Percentiles rank a stretch among this genome's conserved stretches.
These are phyloP conservation scores for Talaromyces trachyspermus DNA, from an alignment of 495 filamentous ascomycete species.

Conservation along the genomic window DNA sequence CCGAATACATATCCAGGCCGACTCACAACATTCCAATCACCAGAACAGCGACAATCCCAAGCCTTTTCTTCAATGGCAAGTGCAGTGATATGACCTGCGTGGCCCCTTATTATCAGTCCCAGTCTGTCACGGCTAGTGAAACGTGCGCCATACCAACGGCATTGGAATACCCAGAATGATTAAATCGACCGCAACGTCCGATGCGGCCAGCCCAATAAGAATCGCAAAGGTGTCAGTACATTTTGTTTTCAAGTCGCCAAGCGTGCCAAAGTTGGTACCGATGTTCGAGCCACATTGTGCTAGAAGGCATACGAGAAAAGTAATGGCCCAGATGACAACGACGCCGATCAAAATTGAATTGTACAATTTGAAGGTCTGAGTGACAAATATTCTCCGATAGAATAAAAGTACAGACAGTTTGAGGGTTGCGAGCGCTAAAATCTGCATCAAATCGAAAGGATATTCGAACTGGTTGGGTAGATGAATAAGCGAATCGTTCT, in stretches of 20 bases:
- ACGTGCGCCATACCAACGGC: slow-evolving; percentile 5
- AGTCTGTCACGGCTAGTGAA: neutral
- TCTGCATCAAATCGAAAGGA: neutral
- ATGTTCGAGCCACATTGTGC: slow-evolving; percentile 9
- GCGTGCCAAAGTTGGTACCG: slow-evolving; percentile 7
- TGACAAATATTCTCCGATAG: slow-evolving; percentile 14
- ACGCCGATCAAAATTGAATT: slow-evolving; percentile 4
- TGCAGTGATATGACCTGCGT: neutral
- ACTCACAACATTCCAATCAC: neutral
- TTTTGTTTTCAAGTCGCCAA: slow-evolving; percentile 8
- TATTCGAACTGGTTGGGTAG: neutral
- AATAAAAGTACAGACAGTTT: slow-evolving; percentile 17
- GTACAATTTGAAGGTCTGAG: neutral
- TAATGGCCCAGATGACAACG: slow-evolving; percentile 1
- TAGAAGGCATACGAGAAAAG: slow-evolving; percentile 6
- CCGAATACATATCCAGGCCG: neutral
- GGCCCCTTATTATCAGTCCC: neutral
- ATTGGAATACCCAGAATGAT: slow-evolving; percentile 9
- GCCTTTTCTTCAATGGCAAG: neutral
- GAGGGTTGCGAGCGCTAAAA: neutral
- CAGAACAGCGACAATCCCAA: neutral
- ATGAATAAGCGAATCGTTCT: too few species aligned
- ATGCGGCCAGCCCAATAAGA: slow-evolving; percentile 7
- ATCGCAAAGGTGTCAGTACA: slow-evolving; percentile 11
- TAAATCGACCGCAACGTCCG: slow-evolving; percentile 11